These are phyloP conservation scores for Daldinia childiae DNA, from an alignment of 495 filamentous ascomycete species.

Conservation along the genomic window DNA sequence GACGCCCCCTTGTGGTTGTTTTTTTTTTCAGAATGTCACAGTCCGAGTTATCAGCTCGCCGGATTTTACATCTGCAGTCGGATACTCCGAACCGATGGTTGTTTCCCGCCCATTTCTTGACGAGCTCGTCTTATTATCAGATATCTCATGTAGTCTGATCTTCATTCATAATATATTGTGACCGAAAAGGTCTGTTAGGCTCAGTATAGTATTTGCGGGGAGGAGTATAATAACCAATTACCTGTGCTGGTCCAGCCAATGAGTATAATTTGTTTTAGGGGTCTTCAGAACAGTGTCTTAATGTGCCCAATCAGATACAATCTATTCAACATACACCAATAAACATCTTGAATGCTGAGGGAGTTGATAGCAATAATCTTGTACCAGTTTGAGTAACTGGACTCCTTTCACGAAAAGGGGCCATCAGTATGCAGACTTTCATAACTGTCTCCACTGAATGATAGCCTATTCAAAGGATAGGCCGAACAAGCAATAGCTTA, in stretches of 20 bases:
- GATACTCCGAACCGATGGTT: neutral
- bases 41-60: neutral
- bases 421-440: neutral
- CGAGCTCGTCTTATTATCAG: neutral
- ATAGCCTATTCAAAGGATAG: slow-evolving; percentile 12
- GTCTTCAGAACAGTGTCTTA: neutral
- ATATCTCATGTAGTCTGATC: neutral
- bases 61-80: neutral
- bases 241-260: neutral
- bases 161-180: neutral
- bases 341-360: neutral
- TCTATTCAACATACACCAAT: neutral
- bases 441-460: neutral
- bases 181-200: neutral
- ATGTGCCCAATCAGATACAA: neutral
- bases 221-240: neutral
- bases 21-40: neutral
- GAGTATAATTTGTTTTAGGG: neutral
- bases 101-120: neutral
- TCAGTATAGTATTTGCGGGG: neutral
- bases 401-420: neutral
- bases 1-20: neutral
- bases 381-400: slow-evolving; percentile 1
- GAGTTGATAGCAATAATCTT: neutral
- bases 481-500: neutral